A percentile compares a stretch with the other conserved stretches of the same genome.
Conservation (phyloP, 2,329 filamentous ascomycete species). For the Diaporthe ilicicola region DNA sequence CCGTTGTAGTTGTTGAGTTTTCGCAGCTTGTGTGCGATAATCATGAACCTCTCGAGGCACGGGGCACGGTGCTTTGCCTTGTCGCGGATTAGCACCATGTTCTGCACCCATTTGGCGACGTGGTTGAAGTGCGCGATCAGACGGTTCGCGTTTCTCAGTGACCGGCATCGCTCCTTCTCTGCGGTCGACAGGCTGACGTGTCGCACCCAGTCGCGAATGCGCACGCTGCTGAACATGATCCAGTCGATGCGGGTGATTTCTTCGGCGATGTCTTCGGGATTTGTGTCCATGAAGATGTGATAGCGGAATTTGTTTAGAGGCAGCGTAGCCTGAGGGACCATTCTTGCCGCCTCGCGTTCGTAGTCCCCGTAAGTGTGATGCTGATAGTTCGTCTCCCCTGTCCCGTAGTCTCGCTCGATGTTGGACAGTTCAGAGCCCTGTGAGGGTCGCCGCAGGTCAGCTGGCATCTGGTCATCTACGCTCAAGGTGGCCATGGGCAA, state of each 20-base stretch:
- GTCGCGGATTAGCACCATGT: slow-evolving; percentile 87
- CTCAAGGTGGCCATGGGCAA: slow-evolving; percentile 58
- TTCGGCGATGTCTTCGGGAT: slow-evolving; percentile 85
- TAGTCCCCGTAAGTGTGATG: slow-evolving; percentile 80
- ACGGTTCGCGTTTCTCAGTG: slow-evolving; percentile 86
- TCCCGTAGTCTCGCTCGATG: slow-evolving; percentile 48
- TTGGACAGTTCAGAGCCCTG: slow-evolving; percentile 55
- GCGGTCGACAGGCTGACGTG: slow-evolving; percentile 81
- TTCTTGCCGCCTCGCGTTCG: slow-evolving; percentile 76
- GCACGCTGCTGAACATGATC: slow-evolving; percentile 97
- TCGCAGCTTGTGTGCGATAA: slow-evolving; percentile 83
- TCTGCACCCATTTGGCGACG: slow-evolving; percentile 81
- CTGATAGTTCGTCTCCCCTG: slow-evolving; percentile 56
- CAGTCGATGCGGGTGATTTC: slow-evolving; percentile 97
- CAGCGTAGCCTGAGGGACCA: slow-evolving; percentile 75
- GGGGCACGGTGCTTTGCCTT: slow-evolving; percentile 94
- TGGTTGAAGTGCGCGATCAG: slow-evolving; percentile 96
- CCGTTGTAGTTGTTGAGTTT: slow-evolving; percentile 98
- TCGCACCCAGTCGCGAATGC: slow-evolving; percentile 89
- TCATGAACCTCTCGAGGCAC: slow-evolving; percentile 96
- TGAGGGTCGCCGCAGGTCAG: slow-evolving; percentile 52
- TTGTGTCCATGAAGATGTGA: slow-evolving; percentile 86
- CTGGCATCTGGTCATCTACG: slow-evolving; percentile 52
- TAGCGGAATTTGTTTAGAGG: slow-evolving; percentile 87
- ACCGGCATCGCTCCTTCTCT: slow-evolving; percentile 78